phyloP scores from a whole-genome alignment of 805 yeast species.

The Candida chauliodis region DNA sequence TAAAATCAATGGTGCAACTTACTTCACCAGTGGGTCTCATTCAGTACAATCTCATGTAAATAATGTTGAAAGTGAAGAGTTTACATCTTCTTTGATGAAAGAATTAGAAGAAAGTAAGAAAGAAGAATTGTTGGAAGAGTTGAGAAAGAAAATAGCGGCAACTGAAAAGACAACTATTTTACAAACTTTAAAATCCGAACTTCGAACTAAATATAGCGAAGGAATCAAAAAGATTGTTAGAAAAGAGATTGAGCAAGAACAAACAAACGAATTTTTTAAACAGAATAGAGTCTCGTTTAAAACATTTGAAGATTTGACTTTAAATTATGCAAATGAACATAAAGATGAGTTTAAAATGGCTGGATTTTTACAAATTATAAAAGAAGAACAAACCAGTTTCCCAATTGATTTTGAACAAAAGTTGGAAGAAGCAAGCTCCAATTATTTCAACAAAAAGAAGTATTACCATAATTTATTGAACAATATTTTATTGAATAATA shows the following conservation, averaged over 20 bases:
- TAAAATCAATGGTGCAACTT: slow-evolving; percentile 7
- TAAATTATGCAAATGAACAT: slow-evolving; percentile 6
- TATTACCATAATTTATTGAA: slow-evolving; percentile 10
- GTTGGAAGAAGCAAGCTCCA: not conserved
- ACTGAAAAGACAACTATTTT: slow-evolving; percentile 7
- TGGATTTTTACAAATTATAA: slow-evolving; percentile 5
- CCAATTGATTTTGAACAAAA: not conserved
- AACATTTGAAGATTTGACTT: slow-evolving; percentile 7
- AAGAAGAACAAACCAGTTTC: not conserved
- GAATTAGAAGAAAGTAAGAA: slow-evolving; percentile 9
- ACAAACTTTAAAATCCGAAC: slow-evolving; percentile 7
- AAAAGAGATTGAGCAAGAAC: slow-evolving; percentile 7
- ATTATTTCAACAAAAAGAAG: slow-evolving; percentile 7
- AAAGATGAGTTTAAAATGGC: slow-evolving; percentile 2
- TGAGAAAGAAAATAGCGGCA: slow-evolving; percentile 4
- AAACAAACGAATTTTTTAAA: slow-evolving; percentile 7
- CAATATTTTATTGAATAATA: slow-evolving; percentile 10
- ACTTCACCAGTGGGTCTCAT: slow-evolving; percentile 3
- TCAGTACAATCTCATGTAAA: slow-evolving; percentile 7
- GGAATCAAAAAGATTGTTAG: slow-evolving; percentile 7
- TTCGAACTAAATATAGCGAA: slow-evolving; percentile 3
- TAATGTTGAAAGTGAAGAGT: slow-evolving; percentile 9
- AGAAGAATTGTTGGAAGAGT: slow-evolving; percentile 5
- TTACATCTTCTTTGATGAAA: not conserved
- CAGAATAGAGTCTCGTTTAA: slow-evolving; percentile 5